These are phyloP conservation scores for Eutrema yunnanense DNA, from an alignment of 345 rosid species.

Conservation along the genomic window DNA sequence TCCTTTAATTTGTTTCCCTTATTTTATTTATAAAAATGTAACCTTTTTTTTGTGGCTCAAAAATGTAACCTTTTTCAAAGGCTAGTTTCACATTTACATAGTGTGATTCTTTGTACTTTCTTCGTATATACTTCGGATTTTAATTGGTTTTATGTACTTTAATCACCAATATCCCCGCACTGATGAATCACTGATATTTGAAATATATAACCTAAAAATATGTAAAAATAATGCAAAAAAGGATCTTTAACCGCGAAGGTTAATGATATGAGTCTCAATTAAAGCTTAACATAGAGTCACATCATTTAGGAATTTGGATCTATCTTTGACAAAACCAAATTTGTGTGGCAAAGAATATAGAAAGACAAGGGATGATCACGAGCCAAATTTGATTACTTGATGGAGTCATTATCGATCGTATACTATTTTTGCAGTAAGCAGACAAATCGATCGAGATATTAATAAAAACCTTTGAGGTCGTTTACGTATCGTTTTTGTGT, in stretches of 20 bases:
- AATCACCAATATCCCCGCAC: background rate
- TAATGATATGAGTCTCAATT: background rate
- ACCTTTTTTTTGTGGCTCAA: background rate
- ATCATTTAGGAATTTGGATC: constrained; percentile 17
- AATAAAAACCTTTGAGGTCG: background rate
- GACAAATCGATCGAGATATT: background rate
- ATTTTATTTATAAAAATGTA: background rate
- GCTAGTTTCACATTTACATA: background rate
- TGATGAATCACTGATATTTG: background rate
- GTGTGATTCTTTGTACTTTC: background rate
- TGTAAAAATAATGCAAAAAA: background rate
- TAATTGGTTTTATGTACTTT: background rate
- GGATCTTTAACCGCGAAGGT: background rate
- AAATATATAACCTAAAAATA: background rate
- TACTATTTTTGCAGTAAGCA: background rate
- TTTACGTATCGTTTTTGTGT: background rate
- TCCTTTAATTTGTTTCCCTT: background rate
- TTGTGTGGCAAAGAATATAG: background rate
- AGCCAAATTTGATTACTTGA: background rate
- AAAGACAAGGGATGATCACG: background rate
- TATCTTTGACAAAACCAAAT: constrained; percentile 2
- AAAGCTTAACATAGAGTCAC: background rate
- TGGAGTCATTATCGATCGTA: constrained; percentile 10
- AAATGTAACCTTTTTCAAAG: background rate
- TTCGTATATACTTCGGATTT: background rate